Percentiles rank a stretch among this genome's conserved stretches.
These are phyloP conservation scores for Pelargonium citronellum DNA, from an alignment of 441 rosid genomes.

Conservation along the genomic window DNA sequence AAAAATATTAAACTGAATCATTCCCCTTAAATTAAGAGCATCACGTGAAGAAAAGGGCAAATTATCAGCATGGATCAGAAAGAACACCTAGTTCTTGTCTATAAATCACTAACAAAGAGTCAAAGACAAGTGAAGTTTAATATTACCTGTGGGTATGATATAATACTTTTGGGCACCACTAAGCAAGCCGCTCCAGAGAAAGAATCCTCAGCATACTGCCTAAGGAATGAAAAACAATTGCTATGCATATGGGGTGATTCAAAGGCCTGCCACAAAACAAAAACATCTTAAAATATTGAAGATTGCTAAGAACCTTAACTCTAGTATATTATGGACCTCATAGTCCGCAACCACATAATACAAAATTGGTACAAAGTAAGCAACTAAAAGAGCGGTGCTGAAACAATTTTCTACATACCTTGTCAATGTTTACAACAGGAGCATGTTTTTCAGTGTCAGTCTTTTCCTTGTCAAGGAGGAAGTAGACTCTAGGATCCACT, in stretches of 20 bases:
- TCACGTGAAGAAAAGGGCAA: neutral
- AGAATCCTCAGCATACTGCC: constrained; percentile 84
- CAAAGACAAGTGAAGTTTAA: constrained; percentile 6
- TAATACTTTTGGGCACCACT: constrained; percentile 67
- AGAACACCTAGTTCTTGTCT: neutral
- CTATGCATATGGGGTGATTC: constrained; percentile 89
- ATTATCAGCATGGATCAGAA: neutral
- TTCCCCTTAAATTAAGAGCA: neutral
- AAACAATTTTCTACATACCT: constrained; percentile 37
- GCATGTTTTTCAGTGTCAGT: constrained; percentile 73
- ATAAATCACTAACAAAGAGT: too few species aligned
- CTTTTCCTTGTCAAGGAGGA: constrained; percentile 69
- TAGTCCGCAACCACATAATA: neutral
- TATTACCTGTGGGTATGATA: constrained; percentile 89
- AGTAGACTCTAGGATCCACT: constrained; percentile 73
- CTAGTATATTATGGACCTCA: constrained; percentile 4
- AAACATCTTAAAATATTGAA: constrained; percentile 9
- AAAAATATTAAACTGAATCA: neutral
- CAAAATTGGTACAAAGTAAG: neutral
- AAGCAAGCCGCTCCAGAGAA: constrained; percentile 82
- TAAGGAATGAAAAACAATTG: constrained; percentile 72
- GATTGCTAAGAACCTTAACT: neutral
- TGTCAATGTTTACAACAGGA: constrained; percentile 78
- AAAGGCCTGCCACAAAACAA: constrained; percentile 58
- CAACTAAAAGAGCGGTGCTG: neutral